Base-by-base conservation (phyloP, 768 basidiomycete species). In the Tricholoma hemisulphureum region DNA sequence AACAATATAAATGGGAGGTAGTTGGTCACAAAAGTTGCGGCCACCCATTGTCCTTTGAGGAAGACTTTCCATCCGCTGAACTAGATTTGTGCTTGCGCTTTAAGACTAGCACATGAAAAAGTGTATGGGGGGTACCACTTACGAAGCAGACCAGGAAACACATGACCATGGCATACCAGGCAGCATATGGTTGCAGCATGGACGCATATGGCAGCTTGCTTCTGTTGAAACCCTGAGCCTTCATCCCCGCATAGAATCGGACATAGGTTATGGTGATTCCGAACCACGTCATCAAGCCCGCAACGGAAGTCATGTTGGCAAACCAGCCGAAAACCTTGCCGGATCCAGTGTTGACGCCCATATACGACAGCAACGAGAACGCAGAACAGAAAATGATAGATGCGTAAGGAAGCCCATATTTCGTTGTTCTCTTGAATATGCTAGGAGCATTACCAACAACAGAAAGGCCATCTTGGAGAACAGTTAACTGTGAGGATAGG, bases 201-300 rank as follows among this genome's bases (percentile, higher is more conserved):
- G 87, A 84, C 8, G 72, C 67, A 72, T 84, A 98, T 0, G 95
- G 95, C 4, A 98, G 79, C 5, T 73, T 80, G 13, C 54, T 73
- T 46, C 95, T 82, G 66, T 89, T 81, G 65, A 88, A 83, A 10
- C 91, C 91, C 68, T 98, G 96, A 2, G 68, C 83, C 68, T 88
- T 87, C 75, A 89, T 67, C 57, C 94, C 96, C n/a, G 79, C 70
- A 71, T 93, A 81, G 81, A 97, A 98, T 49, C 95, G 88, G 54
- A 91, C 61, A 68, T 91, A 93, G 13, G 88, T 88, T 53, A 92
- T 34, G 54, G 76, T 80, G 68, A 94, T 93, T 52, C 85, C 87
- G 58, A 85, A 85, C 92, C 92, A 94, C 4, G 89, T 88, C 77
- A 91, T 79, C 23, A 94, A 75, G n/a, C 85, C 85, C 29, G 80